These are phyloP conservation scores for Diaporthe citriasiana DNA, from an alignment of 2,329 filamentous ascomycete genomes.

Conservation along the genomic window DNA sequence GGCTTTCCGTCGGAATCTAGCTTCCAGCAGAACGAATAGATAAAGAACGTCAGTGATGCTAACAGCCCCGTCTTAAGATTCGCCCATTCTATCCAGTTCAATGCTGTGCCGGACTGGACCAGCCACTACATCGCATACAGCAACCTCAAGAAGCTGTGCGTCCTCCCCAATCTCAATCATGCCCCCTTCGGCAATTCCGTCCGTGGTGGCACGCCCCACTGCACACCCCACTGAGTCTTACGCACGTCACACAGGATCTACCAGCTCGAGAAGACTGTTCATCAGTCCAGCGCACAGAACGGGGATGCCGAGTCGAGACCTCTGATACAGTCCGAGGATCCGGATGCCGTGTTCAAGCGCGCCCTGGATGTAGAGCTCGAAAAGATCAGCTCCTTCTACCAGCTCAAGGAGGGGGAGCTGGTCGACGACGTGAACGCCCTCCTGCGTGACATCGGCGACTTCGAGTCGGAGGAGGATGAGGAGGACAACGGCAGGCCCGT, in stretches of 20 bases:
- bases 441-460: slow-evolving; percentile 79
- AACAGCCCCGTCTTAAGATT: slow-evolving; percentile 61
- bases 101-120: slow-evolving; percentile 99
- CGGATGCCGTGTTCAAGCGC: slow-evolving; percentile 84
- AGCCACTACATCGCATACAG: slow-evolving; percentile 98
- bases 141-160: slow-evolving; percentile 97
- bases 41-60: background rate
- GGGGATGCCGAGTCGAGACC: slow-evolving; percentile 86
- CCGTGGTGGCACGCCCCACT: too few species aligned
- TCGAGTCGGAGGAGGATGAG: slow-evolving; percentile 70
- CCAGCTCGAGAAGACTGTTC: slow-evolving; percentile 87
- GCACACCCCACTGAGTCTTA: slow-evolving; percentile 20
- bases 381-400: slow-evolving; percentile 93
- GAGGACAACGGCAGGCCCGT: slow-evolving; percentile 51
- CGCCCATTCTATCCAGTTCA: slow-evolving; percentile 99
- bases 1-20: background rate
- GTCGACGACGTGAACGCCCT: slow-evolving; percentile 84
- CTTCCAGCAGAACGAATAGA: background rate
- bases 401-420: slow-evolving; percentile 89
- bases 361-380: slow-evolving; percentile 91
- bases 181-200: slow-evolving; percentile 8
- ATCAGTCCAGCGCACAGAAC: slow-evolving; percentile 67
- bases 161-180: slow-evolving; percentile 45
- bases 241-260: slow-evolving; percentile 77
- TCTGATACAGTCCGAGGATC: slow-evolving; percentile 80